Evolutionary conservation across 257 asterid genomes (phyloP), one percentile per base, ranked within the genome.

Genomic region (Solanum chmielewskii): DNA sequence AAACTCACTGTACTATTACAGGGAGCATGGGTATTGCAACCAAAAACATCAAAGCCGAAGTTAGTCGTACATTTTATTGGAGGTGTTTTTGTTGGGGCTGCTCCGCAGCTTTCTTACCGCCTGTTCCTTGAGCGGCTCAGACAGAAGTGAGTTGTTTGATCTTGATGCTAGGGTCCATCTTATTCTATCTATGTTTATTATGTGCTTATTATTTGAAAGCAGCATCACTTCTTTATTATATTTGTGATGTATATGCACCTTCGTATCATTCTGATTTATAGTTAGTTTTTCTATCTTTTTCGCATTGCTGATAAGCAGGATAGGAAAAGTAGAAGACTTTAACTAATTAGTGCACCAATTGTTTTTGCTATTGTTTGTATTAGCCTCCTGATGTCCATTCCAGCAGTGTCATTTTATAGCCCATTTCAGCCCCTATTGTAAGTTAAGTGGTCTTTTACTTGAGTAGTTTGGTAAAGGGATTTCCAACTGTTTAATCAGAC

Each of bases 11-110:
- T 56, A 83, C 82, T 84, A 49, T 90, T 25, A 86, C 87, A 96
- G 99, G 99, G 99, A 71, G 96, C 98, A 47, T 96, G 99, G 99
- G 97, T 96, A 33, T 88, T 95, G 93, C 91, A 91, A 88, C 99
- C 98, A 88, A 90, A 86, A 88, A 90, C 92, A 81, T 71, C 93
- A 86, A 90, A 93, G 87, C 83, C 93, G 33, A 93, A 88, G 14
- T 88, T 95, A 15, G 86, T 96, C 62, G 91, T 93, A 87, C 99
- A 95, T 92, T 96, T 96, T 90, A 84, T 96, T 87, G 99, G 99
- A 41, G 99, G 99, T 60, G 92, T 96, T 88, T 96, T 96, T 88
- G 99, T 95, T 68, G 98, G 99, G 87, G 99, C 99, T 87, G 99
- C 99, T 81, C 99, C 99, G 25, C 99, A 96, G 91, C 94, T 96